Percentiles rank a stretch among this genome's conserved stretches.
phyloP scores from a whole-genome alignment of 495 filamentous ascomycete species.

The Apodospora peruviana region DNA sequence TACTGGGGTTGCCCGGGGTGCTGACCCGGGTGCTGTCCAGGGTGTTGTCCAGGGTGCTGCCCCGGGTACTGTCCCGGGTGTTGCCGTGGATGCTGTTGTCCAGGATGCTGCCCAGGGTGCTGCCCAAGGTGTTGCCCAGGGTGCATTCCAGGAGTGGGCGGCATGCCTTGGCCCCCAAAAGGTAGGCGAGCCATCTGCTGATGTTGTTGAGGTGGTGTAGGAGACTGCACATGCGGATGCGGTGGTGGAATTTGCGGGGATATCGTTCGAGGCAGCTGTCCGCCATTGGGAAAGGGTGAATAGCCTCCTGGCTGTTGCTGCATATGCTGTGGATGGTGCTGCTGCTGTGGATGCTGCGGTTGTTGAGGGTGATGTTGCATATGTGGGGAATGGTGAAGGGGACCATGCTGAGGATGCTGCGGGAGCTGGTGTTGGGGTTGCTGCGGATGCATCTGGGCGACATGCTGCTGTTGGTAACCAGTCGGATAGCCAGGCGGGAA shows the following conservation, averaged over 20 bases:
- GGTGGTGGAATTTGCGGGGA: slow-evolving; percentile 27
- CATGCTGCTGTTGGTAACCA: slow-evolving; percentile 27
- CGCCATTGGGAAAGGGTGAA: slow-evolving; percentile 27
- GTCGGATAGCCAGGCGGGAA: slow-evolving; percentile 21
- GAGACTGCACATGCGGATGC: slow-evolving; percentile 24
- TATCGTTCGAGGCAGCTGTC: slow-evolving; percentile 27
- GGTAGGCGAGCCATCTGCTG: slow-evolving; percentile 20
- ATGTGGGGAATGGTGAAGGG: slow-evolving; percentile 22
- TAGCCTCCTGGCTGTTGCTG: slow-evolving; percentile 6
- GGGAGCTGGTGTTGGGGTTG: slow-evolving; percentile 19
- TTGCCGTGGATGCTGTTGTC: too few species aligned
- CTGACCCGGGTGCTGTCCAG: too few species aligned
- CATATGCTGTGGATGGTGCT: slow-evolving; percentile 28
- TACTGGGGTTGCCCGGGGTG: slow-evolving; percentile 22
- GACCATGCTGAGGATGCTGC: slow-evolving; percentile 27
- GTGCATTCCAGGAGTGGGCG: slow-evolving; percentile 8
- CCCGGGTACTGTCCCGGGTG: too few species aligned
- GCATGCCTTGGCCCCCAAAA: slow-evolving; percentile 24
- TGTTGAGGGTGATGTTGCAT: slow-evolving; percentile 24
- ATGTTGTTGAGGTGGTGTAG: slow-evolving; percentile 26
- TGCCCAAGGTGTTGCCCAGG: slow-evolving; percentile 16
- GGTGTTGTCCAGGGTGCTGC: too few species aligned
- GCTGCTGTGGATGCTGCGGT: slow-evolving; percentile 24
- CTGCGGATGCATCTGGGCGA: slow-evolving; percentile 19
- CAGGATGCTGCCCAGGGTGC: slow-evolving; percentile 18